Conservation (phyloP, 75 land plant species). For the Pinus tabuliformis region DNA sequence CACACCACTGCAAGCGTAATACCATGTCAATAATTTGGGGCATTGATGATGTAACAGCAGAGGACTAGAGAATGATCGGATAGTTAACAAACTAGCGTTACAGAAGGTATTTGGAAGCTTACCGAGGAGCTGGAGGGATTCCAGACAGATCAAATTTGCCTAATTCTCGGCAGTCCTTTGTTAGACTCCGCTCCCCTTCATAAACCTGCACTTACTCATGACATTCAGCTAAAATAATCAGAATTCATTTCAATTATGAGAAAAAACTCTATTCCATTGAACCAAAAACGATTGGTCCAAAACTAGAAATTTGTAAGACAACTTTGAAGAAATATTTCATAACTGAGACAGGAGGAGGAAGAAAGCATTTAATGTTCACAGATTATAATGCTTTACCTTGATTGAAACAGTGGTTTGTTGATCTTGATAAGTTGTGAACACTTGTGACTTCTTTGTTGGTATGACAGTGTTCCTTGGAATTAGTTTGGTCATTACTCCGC, state of each 20-base stretch:
- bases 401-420: slow-evolving; percentile 66
- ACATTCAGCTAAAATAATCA: background rate
- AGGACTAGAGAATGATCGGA: background rate
- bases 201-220: slow-evolving; percentile 29
- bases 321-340: background rate
- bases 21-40: background rate
- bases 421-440: slow-evolving; percentile 81
- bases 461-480: slow-evolving; percentile 78
- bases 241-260: background rate
- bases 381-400: slow-evolving; percentile 13
- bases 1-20: slow-evolving; percentile 32
- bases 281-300: background rate
- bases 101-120: background rate
- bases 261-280: background rate
- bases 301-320: no score
- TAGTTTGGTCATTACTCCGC: slow-evolving; percentile 64
- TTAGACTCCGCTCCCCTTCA: slow-evolving; percentile 64
- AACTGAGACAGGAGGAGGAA: background rate
- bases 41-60: background rate
- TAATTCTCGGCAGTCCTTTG: slow-evolving; percentile 57
- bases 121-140: slow-evolving; percentile 69
- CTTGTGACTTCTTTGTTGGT: slow-evolving; percentile 82
- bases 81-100: slow-evolving; percentile 4
- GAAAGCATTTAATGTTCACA: background rate
- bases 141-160: slow-evolving; percentile 63